Evolutionary conservation across 306 rosid species (phyloP).

Genomic region (Glycine latifolia): DNA sequence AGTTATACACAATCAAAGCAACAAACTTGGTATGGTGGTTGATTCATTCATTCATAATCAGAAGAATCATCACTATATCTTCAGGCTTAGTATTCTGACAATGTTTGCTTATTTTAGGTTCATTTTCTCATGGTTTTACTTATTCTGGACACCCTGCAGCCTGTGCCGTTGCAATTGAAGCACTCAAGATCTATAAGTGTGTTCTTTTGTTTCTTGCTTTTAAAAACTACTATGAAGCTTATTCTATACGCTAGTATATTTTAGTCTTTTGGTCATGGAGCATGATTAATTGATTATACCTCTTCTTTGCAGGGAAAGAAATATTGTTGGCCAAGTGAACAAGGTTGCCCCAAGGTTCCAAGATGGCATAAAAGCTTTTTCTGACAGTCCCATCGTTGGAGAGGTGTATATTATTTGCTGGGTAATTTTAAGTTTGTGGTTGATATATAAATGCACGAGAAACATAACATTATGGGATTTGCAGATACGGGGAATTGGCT

Average conservation of each 20-base stretch:
- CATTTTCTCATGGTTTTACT: conserved; percentile 88
- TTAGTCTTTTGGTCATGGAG: conserved; percentile 27
- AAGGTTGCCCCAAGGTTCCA: conserved; percentile 78
- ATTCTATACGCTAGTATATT: background rate
- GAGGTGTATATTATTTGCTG: conserved; percentile 64
- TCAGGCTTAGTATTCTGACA: conserved; percentile 40
- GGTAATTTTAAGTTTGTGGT: conserved; percentile 35
- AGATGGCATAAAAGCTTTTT: conserved; percentile 81
- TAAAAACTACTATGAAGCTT: conserved; percentile 18
- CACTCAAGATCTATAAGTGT: conserved; percentile 89
- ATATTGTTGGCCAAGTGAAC: conserved; percentile 64
- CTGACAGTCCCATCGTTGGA: conserved; percentile 87
- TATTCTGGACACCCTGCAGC: conserved; percentile 93
- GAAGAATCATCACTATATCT: background rate
- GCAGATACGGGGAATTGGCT: conserved; percentile 93
- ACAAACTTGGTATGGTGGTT: conserved; percentile 72
- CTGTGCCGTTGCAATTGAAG: conserved; percentile 92
- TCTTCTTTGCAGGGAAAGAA: conserved; percentile 77
- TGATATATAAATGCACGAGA: conserved; percentile 5
- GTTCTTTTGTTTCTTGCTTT: conserved; percentile 46
- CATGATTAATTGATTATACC: conserved; percentile 9
- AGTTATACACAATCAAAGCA: conserved; percentile 87
- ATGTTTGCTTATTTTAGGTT: conserved; percentile 50
- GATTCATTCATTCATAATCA: conserved; percentile 20
- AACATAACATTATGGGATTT: conserved; percentile 37